Conservation (phyloP, 768 basidiomycete species). For the Psilocybe tampanensis region DNA sequence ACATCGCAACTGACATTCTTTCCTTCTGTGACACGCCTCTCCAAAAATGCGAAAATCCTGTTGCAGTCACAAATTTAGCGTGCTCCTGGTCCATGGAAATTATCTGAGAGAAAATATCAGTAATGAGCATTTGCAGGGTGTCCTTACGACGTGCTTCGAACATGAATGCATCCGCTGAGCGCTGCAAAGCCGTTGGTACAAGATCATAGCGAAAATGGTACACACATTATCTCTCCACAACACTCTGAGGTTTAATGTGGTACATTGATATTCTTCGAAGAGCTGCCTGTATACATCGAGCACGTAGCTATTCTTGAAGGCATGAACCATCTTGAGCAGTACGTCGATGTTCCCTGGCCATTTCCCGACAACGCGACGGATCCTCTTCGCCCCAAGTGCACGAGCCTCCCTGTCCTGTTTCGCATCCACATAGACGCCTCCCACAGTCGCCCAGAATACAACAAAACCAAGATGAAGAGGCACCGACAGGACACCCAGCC, state of each 20-base stretch:
- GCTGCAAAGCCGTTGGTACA: not conserved
- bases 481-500: conserved; percentile 36
- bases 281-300: conserved; percentile 65
- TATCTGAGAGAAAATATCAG: conserved; percentile 44
- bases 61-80: conserved; percentile 62
- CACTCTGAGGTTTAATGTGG: conserved; percentile 68
- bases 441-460: conserved; percentile 38
- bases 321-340: conserved; percentile 54
- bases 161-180: conserved; percentile 5
- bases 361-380: conserved; percentile 63
- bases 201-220: conserved; percentile 18
- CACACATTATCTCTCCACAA: conserved; percentile 72
- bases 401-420: conserved; percentile 45
- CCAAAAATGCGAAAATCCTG: conserved; percentile 71
- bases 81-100: conserved; percentile 78
- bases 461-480: conserved; percentile 45
- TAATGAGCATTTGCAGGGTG: not conserved
- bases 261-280: conserved; percentile 70
- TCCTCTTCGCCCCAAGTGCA: conserved; percentile 50
- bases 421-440: conserved; percentile 35
- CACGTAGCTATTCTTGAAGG: conserved; percentile 61
- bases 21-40: conserved; percentile 66
- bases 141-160: too few species aligned
- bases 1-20: conserved; percentile 49
- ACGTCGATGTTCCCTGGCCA: conserved; percentile 83